These are phyloP conservation scores for Aspergillus bertholletiae DNA, from an alignment of 495 filamentous ascomycete genomes.

Conservation along the genomic window DNA sequence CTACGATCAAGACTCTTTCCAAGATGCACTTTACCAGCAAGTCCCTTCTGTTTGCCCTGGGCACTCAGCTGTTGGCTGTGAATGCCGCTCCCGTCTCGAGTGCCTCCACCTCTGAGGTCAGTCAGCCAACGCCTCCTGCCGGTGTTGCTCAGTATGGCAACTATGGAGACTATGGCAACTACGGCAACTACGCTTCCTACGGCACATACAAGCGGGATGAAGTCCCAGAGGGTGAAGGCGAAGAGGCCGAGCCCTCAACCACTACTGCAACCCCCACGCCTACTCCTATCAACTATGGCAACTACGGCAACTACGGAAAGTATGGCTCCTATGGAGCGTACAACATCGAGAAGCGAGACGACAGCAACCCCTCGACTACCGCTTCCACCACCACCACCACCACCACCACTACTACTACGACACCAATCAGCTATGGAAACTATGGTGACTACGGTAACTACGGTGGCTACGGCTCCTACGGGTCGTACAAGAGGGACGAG, in stretches of 20 bases:
- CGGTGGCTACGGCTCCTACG: background rate
- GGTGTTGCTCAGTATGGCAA: conserved; percentile 1
- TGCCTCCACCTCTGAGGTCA: background rate
- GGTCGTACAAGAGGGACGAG: conserved; percentile 2
- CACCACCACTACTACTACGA: background rate
- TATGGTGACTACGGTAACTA: conserved; percentile 8
- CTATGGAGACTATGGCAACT: conserved; percentile 15
- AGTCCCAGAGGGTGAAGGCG: background rate
- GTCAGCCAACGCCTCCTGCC: background rate
- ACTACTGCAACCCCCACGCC: background rate
- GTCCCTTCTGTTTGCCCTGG: conserved; percentile 4
- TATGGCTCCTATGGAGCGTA: conserved; percentile 10
- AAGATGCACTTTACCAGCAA: conserved; percentile 8
- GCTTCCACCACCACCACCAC: background rate
- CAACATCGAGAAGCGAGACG: background rate
- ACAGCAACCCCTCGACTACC: background rate
- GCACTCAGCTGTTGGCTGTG: conserved; percentile 6
- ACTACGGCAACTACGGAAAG: conserved; percentile 10
- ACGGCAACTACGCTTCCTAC: conserved; percentile 14
- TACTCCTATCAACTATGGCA: background rate
- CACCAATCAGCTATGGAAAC: background rate
- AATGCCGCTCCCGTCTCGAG: conserved; percentile 6
- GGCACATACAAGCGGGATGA: conserved; percentile 6
- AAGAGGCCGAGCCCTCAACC: background rate
- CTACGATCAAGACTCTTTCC: background rate